Base-by-base conservation (phyloP, 768 basidiomycete species). In the Phylloporus rhodoxanthus region DNA sequence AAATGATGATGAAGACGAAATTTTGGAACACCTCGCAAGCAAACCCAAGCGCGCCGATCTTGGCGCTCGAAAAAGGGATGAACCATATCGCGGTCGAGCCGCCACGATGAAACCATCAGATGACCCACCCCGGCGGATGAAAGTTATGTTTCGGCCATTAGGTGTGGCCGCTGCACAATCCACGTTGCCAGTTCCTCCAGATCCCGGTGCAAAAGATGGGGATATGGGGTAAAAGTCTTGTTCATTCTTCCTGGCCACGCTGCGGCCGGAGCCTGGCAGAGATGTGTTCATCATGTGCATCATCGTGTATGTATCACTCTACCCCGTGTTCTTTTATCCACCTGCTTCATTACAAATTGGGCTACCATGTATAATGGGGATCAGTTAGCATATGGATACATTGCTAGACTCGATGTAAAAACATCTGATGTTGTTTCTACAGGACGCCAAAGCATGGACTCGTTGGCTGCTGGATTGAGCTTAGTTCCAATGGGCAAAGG, bases 1-100 rank as follows among this genome's bases (percentile, higher is more conserved):
- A 29, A 82, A 81, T 4, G 87, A 87, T 15, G 86, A 87, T 37
- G 83, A 82, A 48, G 77, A 88, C 49, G 81, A 81, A 60, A 64
- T 78, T 57, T 66, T 89, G 42, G 81, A 77, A 46, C 78, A 80
- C 43, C 72, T 90, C 42, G 75, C 75, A 7, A 71, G 55, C 48
- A 87, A 82, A 61, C 60, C 74, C 21, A 84, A 81, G 68, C 80
- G 77, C 53, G 67, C 70, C 3, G 79, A 80, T 51, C 63, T 78
- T 14, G 76, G 77, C 45, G 54, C 62, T 39, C 72, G 74, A 59
- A 81, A 77, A 60, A 73, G 68, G 33, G 66, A 63, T 6, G 60
- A 55, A 47, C 47, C 45, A 51, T 52, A 43, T 15, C 48, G 50
- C 33, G 61, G 55, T 50, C 63, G 55, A 45, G 57, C 53, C 45